Percentiles rank a stretch among this genome's conserved stretches.
These are phyloP conservation scores for Pichia cabralensis DNA, from an alignment of 805 yeast species.

Conservation along the genomic window DNA sequence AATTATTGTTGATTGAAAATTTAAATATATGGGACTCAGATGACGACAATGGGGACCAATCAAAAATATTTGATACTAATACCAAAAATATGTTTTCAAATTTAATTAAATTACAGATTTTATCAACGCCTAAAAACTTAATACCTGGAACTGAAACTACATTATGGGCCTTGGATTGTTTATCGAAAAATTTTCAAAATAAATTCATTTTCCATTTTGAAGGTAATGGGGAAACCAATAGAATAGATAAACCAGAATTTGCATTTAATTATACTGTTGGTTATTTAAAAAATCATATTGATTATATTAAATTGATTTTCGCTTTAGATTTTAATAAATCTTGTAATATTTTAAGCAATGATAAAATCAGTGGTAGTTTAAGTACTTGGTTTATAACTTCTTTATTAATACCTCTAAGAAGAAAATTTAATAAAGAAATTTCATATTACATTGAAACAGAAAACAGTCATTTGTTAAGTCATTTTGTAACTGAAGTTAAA, in stretches of 20 bases:
- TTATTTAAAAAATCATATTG: conserved; percentile 24
- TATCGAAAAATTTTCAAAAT: conserved; percentile 35
- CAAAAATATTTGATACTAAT: no score
- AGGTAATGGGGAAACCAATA: conserved; percentile 47
- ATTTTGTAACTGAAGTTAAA: conserved; percentile 47
- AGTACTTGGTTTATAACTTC: conserved; percentile 34
- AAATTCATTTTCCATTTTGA: conserved; percentile 57
- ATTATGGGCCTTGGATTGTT: conserved; percentile 40
- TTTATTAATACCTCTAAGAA: conserved; percentile 35
- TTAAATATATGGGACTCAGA: background rate
- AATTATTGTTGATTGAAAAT: background rate
- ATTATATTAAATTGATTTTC: conserved; percentile 18
- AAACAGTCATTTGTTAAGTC: conserved; percentile 43
- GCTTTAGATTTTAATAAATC: conserved; percentile 16
- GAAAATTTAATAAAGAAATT: conserved; percentile 28
- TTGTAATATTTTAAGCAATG: background rate
- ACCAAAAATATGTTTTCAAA: no score
- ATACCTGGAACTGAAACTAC: conserved; percentile 30
- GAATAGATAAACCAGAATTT: conserved; percentile 66
- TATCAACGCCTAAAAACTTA: conserved; percentile 19
- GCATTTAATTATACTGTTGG: conserved; percentile 41
- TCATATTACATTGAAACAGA: conserved; percentile 10
- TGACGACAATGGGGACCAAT: no score
- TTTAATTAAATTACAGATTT: no score
- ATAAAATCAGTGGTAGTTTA: conserved; percentile 15